Base-by-base conservation (phyloP, 306 rosid genomes). In the Gastrolobium villosum region DNA sequence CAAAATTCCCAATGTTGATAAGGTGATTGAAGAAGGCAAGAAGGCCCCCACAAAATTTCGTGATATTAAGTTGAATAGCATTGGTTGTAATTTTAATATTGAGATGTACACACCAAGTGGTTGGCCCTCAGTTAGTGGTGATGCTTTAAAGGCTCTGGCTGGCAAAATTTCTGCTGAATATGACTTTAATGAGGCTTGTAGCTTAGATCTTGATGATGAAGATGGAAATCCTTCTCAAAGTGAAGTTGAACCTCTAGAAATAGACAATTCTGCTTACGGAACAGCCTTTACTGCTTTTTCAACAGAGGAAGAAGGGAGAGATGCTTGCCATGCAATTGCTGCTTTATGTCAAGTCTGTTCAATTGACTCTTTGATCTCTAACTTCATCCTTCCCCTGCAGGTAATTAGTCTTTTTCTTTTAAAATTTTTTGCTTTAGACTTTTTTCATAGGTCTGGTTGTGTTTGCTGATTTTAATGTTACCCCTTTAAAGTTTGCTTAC, bases 341-440 rank as follows among this genome's bases (percentile, higher is more conserved):
- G 96, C 99, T 79, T 88, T 95, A 75, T 93, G 99, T 81, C 87
- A 93, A 86, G 91, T 95, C 81, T 91, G 97, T 84, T 92, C 99
- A 60, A 93, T 95, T 15, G 94, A 90, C 77, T 89, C 99, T 28
- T 85, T 93, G 81, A 93, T 95, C 80, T 93, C 98, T 82, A 95
- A 95, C 86, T 95, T 95, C 85, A 91, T 95, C 84, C 97, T 95
- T 83, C 98, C 99, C 76, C 78, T 95, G 78, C 98, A 95, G 97
- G 98, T 95, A 62, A 82, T 78, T 61, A 26, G 46, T 73, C 74
- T 53, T 49, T 57, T 59, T 32, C 45, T 3, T 14, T 50, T 49
- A 48, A 35, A 41, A 15, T n/a, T 2, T 31, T 48, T 10, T 59
- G 14, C 49, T 77, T 32, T 66, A 36, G 46, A 45, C 26, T 41